Conservation (phyloP, 345 rosid species). For the Citrus cavaleriei region DNA sequence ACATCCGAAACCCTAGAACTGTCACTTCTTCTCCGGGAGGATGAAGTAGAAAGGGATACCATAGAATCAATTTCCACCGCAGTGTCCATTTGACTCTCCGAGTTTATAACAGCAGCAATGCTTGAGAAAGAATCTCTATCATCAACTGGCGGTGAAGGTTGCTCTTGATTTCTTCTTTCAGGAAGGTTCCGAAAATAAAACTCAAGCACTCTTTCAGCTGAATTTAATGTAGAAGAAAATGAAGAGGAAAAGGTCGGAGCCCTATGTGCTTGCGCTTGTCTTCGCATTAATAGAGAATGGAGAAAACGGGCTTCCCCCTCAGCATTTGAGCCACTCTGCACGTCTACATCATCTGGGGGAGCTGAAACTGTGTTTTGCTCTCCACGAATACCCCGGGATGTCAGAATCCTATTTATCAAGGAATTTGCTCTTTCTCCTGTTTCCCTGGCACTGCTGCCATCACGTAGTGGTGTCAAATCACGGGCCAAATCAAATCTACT, state of each 20-base stretch:
- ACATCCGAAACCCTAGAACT: slow-evolving; percentile 69
- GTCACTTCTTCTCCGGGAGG: slow-evolving; percentile 76
- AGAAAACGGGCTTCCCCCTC: slow-evolving; percentile 48
- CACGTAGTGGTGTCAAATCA: slow-evolving; percentile 45
- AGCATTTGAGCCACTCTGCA: slow-evolving; percentile 43
- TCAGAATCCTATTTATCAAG: slow-evolving; percentile 59
- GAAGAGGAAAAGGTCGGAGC: slow-evolving; percentile 45
- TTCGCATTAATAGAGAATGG: slow-evolving; percentile 49
- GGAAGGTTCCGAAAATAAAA: slow-evolving; percentile 50
- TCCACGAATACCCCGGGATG: slow-evolving; percentile 68
- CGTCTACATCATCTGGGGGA: slow-evolving; percentile 50
- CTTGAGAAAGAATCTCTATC: slow-evolving; percentile 94
- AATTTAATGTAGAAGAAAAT: slow-evolving; percentile 42
- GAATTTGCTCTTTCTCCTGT: slow-evolving; percentile 44
- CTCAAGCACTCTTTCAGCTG: slow-evolving; percentile 57
- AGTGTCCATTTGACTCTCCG: slow-evolving; percentile 79
- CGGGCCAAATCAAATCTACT: slow-evolving; percentile 57
- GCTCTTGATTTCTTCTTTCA: slow-evolving; percentile 67
- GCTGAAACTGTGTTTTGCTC: slow-evolving; percentile 49
- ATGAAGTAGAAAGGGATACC: slow-evolving; percentile 78
- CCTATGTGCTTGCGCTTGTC: slow-evolving; percentile 58
- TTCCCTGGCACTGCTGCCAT: slow-evolving; percentile 45
- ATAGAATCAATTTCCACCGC: slow-evolving; percentile 82
- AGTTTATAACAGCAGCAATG: slow-evolving; percentile 80
- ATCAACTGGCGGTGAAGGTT: slow-evolving; percentile 59